These are phyloP conservation scores for Neostapfia colusana DNA, from an alignment of 176 grass and related monocot species.

Conservation along the genomic window DNA sequence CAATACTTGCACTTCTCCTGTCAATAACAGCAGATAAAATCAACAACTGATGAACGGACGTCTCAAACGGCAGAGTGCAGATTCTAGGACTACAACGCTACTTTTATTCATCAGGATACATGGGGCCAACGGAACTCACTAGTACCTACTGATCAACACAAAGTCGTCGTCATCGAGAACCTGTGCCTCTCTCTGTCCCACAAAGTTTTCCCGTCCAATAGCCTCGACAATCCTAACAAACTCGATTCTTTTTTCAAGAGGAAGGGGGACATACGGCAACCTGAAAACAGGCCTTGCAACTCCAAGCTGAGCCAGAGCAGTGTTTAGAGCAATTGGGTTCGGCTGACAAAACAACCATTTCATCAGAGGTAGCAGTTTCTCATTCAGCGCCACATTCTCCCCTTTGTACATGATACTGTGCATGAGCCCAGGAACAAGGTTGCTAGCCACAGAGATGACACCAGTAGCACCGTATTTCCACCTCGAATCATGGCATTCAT, in stretches of 20 bases:
- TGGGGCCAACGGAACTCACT: not conserved
- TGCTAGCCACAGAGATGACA: slow-evolving; percentile 75
- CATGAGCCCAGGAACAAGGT: slow-evolving; percentile 83
- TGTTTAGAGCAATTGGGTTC: slow-evolving; percentile 80
- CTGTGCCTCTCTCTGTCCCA: slow-evolving; percentile 58
- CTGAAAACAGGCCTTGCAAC: slow-evolving; percentile 70
- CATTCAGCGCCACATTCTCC: slow-evolving; percentile 50
- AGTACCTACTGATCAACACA: slow-evolving; percentile 73
- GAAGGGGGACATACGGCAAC: slow-evolving; percentile 74
- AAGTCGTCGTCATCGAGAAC: slow-evolving; percentile 79
- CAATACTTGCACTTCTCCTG: not conserved
- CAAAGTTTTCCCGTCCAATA: slow-evolving; percentile 69
- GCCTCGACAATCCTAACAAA: slow-evolving; percentile 69
- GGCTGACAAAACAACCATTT: slow-evolving; percentile 82
- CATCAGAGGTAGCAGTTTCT: slow-evolving; percentile 66
- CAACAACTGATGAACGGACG: not conserved
- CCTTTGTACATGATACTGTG: slow-evolving; percentile 62
- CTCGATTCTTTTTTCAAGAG: slow-evolving; percentile 61
- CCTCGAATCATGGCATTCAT: slow-evolving; percentile 78
- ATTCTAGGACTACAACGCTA: not conserved
- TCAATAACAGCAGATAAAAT: not conserved
- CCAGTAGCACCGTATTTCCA: slow-evolving; percentile 67
- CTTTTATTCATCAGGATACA: slow-evolving; percentile 3
- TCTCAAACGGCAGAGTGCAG: not conserved
- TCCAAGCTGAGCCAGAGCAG: slow-evolving; percentile 79